Base-by-base conservation (phyloP, 164 flowering plant genomes). In the Stephania cephalantha region DNA sequence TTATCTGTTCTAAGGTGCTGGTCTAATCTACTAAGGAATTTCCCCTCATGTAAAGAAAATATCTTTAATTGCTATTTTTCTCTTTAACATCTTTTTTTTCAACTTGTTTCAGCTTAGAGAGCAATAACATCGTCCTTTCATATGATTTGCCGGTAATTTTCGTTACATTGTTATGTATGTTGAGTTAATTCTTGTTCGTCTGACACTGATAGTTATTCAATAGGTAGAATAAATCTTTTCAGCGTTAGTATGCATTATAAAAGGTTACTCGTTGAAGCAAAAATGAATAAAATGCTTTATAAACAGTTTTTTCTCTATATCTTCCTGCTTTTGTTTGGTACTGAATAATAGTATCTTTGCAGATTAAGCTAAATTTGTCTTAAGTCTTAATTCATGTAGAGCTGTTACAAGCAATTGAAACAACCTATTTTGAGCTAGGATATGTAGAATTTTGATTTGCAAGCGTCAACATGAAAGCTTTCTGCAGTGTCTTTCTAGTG, bases 71-170 rank as follows among this genome's bases (percentile, higher is more conserved):
- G 10, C 69, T 12, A 11, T 53, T 29, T 58, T 15, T 44, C 53
- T 30, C 46, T 50, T 18, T 46, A 70, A 61, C 71, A 7, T 74
- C 46, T 71, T 13, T 45, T 46, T 73, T 42, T 78, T 72, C 50
- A 45, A 67, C 45, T 71, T 80, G 18, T 83, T 87, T 15, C 92
- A 95, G 97, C 81, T 72, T 81, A 81, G 90, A 90, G 70, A 91
- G 90, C 90, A 90, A 95, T 85, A 85, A 90, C 70, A 72, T 85
- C 22, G 77, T 92, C 72, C 87, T 91, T 31, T 52, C 85, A 18
- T 93, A 89, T 83, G 88, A 90, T 76, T 83, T 95, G 71, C 96
- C 88, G 88, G 99, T 95, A 90, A 8, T 18, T n/a, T 74, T 71
- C 70, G 45, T 15, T 35, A 69, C 64, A 4, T 30, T 64, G 42